These are phyloP conservation scores for Penicillium sp. DNA, from an alignment of 2,329 filamentous ascomycete species.

Conservation along the genomic window DNA sequence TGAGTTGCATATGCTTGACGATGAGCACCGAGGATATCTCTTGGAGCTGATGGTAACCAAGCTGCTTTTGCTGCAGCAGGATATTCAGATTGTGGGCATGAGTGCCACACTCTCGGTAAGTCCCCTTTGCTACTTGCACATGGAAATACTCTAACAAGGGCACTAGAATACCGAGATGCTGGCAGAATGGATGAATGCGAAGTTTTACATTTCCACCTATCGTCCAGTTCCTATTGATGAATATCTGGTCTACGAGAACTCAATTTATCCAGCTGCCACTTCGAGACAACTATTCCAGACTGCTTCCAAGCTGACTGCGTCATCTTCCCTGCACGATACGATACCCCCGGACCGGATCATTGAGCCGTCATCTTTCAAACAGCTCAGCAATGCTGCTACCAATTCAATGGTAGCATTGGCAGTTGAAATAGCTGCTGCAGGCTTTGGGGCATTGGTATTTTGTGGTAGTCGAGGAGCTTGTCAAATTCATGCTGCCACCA, in stretches of 20 bases:
- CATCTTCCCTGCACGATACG: conserved; percentile 31
- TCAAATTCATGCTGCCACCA: conserved; percentile 63
- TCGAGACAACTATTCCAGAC: conserved; percentile 57
- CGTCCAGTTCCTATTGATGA: conserved; percentile 72
- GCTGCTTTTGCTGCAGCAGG: conserved; percentile 61
- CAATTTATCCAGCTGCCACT: conserved; percentile 60
- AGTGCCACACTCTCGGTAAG: conserved; percentile 69
- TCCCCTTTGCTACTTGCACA: not conserved
- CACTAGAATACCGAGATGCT: conserved; percentile 64
- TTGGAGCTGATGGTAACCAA: conserved; percentile 72
- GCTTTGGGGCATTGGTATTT: conserved; percentile 69
- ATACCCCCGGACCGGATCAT: conserved; percentile 46
- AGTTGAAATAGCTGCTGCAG: conserved; percentile 62
- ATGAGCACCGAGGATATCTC: conserved; percentile 69
- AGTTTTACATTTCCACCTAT: conserved; percentile 68
- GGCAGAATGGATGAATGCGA: conserved; percentile 65
- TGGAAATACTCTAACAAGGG: conserved; percentile 1
- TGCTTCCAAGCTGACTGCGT: conserved; percentile 47
- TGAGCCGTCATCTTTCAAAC: conserved; percentile 54
- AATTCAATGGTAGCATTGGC: conserved; percentile 69
- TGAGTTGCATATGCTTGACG: conserved; percentile 78
- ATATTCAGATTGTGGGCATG: conserved; percentile 71
- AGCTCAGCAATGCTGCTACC: conserved; percentile 60
- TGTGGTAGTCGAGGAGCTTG: conserved; percentile 64
- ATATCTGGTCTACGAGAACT: conserved; percentile 66